phyloP scores from a whole-genome alignment of 176 grass and related monocot species.

The Oryza glumipatula region DNA sequence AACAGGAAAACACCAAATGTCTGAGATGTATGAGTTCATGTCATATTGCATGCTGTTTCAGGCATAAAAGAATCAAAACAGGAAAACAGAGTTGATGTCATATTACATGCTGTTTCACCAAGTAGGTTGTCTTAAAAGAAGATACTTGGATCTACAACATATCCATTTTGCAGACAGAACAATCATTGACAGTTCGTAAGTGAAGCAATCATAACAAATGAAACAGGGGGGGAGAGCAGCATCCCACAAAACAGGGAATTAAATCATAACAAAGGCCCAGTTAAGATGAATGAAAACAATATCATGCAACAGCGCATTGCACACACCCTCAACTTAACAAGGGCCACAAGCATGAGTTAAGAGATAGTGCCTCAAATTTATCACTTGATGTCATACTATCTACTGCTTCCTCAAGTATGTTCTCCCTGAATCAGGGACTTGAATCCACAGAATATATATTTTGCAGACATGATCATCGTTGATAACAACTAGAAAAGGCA shows the following conservation, averaged over 20 bases:
- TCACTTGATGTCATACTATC: slow-evolving; percentile 34
- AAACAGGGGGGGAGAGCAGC: not conserved
- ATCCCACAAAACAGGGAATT: slow-evolving; percentile 21
- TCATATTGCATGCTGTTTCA: slow-evolving; percentile 15
- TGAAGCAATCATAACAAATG: not conserved
- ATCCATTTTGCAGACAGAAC: slow-evolving; percentile 71
- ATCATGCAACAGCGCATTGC: not conserved
- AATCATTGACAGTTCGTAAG: not conserved
- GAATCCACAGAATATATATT: slow-evolving; percentile 54
- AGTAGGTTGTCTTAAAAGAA: slow-evolving; percentile 48
- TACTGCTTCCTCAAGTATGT: slow-evolving; percentile 47
- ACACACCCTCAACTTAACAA: not conserved
- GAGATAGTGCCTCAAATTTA: slow-evolving; percentile 15
- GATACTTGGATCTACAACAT: slow-evolving; percentile 43
- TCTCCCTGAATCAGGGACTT: slow-evolving; percentile 54
- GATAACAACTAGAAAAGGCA: not conserved
- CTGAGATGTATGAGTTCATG: slow-evolving; percentile 38
- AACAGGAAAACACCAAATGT: not conserved
- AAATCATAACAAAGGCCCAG: not conserved
- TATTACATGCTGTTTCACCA: slow-evolving; percentile 34
- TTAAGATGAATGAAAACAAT: not conserved
- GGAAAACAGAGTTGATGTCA: too few relatives aligned
- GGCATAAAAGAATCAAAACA: not conserved
- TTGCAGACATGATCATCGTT: slow-evolving; percentile 60
- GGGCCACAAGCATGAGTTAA: not conserved